Conservation (phyloP, 2,329 filamentous ascomycete species). For the Stagonosporopsis cucurbitacearum region DNA sequence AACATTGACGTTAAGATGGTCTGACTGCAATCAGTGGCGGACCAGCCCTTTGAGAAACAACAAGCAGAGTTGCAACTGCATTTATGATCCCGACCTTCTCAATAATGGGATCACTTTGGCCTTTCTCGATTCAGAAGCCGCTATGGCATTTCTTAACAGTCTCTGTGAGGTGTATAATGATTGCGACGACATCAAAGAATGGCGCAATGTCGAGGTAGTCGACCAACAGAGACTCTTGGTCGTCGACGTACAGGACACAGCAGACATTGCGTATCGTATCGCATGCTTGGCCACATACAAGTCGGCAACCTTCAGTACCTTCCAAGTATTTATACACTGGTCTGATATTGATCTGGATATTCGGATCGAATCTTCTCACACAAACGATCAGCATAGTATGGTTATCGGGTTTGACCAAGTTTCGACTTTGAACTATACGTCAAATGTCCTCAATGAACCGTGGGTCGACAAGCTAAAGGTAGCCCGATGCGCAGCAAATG, state of each 20-base stretch:
- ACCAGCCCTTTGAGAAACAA: slow-evolving; percentile 19
- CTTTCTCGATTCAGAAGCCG: slow-evolving; percentile 16
- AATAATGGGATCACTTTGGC: slow-evolving; percentile 25
- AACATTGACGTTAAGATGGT: slow-evolving; percentile 25
- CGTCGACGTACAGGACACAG: slow-evolving; percentile 7
- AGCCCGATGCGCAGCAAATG: neutral
- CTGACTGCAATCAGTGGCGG: slow-evolving; percentile 33
- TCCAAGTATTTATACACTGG: slow-evolving; percentile 1
- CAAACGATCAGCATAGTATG: neutral
- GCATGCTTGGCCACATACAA: neutral
- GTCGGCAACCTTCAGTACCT: neutral
- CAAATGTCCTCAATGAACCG: neutral
- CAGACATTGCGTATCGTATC: slow-evolving; percentile 6
- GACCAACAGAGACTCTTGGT: slow-evolving; percentile 14
- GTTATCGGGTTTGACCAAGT: neutral
- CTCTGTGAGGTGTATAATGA: slow-evolving; percentile 23
- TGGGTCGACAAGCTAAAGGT: neutral
- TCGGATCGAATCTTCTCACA: neutral
- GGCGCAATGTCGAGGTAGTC: slow-evolving; percentile 16
- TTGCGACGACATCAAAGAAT: slow-evolving; percentile 9
- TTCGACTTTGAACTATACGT: neutral
- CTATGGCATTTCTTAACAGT: slow-evolving; percentile 19
- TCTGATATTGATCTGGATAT: neutral
- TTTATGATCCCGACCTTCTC: slow-evolving; percentile 20
- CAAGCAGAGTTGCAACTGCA: slow-evolving; percentile 25